Percentiles rank a stretch among this genome's conserved stretches.
Evolutionary conservation across 1,139 yeast genomes (phyloP).

Genomic region (Candida albicans): DNA sequence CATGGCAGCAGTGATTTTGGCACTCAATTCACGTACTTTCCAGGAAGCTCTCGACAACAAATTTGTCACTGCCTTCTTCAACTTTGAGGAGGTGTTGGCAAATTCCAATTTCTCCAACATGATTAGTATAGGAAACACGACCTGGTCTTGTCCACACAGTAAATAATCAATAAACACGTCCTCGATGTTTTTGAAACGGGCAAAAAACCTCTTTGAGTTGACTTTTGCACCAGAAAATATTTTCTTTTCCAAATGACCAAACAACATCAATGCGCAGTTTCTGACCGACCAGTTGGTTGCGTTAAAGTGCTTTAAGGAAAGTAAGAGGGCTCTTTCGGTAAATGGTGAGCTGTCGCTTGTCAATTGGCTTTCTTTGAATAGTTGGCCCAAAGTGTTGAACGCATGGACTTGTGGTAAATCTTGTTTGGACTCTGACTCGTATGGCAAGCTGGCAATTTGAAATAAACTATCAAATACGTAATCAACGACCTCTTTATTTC

Average conservation of each 20-base stretch:
- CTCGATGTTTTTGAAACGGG: slow-evolving; percentile 41
- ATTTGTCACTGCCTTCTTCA: neutral
- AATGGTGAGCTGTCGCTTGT: slow-evolving; percentile 51
- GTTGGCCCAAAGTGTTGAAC: slow-evolving; percentile 73
- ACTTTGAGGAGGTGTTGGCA: slow-evolving; percentile 29
- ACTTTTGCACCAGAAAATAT: slow-evolving; percentile 63
- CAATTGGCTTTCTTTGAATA: slow-evolving; percentile 68
- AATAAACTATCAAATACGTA: slow-evolving; percentile 53
- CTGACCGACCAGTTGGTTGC: slow-evolving; percentile 80
- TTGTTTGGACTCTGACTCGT: slow-evolving; percentile 48
- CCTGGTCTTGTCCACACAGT: slow-evolving; percentile 38
- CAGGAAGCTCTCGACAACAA: slow-evolving; percentile 51
- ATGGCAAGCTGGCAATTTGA: slow-evolving; percentile 52
- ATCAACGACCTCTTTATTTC: slow-evolving; percentile 39
- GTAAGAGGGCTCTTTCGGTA: slow-evolving; percentile 56
- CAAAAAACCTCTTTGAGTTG: slow-evolving; percentile 56
- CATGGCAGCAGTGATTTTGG: slow-evolving; percentile 63
- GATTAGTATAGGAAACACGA: slow-evolving; percentile 73
- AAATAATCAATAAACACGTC: slow-evolving; percentile 8
- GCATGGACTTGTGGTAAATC: slow-evolving; percentile 95
- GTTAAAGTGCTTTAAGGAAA: slow-evolving; percentile 63
- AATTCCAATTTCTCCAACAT: slow-evolving; percentile 68
- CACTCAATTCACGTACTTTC: slow-evolving; percentile 87
- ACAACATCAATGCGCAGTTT: slow-evolving; percentile 92
- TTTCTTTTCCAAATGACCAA: slow-evolving; percentile 77